A percentile compares a stretch with the other conserved stretches of the same genome.
Evolutionary conservation across 78 protist species (phyloP).

Genomic region (Dictyostelium intermedium): DNA sequence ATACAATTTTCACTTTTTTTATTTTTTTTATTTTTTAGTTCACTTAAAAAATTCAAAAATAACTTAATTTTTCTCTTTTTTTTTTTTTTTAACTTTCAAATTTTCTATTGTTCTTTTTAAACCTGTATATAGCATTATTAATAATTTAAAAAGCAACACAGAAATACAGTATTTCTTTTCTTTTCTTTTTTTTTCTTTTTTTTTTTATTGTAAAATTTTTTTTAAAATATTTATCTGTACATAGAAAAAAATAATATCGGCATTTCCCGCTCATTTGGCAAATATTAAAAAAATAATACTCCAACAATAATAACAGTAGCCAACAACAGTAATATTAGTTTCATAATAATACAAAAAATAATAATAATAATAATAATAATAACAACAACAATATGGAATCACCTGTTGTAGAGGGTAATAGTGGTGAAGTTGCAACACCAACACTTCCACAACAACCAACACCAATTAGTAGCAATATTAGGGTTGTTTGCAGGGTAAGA

Average conservation of each 20-base stretch:
- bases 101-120: neutral
- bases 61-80: neutral
- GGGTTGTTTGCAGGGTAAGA: conserved; percentile 63
- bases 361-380: neutral
- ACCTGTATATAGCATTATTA: neutral
- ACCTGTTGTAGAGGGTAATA: neutral
- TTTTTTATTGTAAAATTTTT: neutral
- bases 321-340: neutral
- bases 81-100: no score
- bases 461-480: neutral
- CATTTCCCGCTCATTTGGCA: neutral
- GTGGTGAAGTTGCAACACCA: neutral
- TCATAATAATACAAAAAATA: neutral
- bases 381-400: neutral
- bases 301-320: neutral
- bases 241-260: neutral
- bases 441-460: neutral
- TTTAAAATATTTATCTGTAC: neutral
- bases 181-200: no score
- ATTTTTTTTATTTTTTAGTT: neutral
- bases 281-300: neutral
- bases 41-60: neutral
- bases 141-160: neutral
- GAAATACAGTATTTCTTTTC: neutral
- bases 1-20: neutral